A percentile compares a stretch with the other conserved stretches of the same genome.
Evolutionary conservation across 2,329 filamentous ascomycete species (phyloP).

Genomic region (Penicillium paneum): DNA sequence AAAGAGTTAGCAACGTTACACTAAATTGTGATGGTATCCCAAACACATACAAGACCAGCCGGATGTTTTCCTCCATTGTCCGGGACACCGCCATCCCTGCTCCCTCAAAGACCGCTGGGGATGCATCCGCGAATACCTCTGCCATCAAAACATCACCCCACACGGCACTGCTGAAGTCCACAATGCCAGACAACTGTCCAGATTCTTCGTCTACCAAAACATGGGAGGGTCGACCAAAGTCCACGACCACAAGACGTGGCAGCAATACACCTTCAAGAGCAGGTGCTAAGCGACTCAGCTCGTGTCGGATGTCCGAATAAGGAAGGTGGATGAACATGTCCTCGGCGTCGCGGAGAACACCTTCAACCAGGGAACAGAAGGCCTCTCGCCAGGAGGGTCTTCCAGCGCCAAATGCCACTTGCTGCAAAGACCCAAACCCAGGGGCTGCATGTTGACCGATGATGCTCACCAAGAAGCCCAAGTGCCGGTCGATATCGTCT

Average conservation of each 20-base stretch:
- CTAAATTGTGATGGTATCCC: background rate
- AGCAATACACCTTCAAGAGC: slow-evolving; percentile 51
- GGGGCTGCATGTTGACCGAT: slow-evolving; percentile 48
- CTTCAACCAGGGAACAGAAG: slow-evolving; percentile 53
- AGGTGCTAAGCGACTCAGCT: slow-evolving; percentile 44
- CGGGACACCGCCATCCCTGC: slow-evolving; percentile 29
- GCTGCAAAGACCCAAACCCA: slow-evolving; percentile 51
- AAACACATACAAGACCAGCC: slow-evolving; percentile 36
- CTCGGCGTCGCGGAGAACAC: slow-evolving; percentile 55
- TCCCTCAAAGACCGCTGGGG: slow-evolving; percentile 36
- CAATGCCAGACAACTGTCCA: slow-evolving; percentile 49
- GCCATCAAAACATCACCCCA: slow-evolving; percentile 58
- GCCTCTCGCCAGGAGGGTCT: slow-evolving; percentile 52
- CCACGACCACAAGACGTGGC: slow-evolving; percentile 51
- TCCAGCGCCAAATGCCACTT: slow-evolving; percentile 47
- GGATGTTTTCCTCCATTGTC: slow-evolving; percentile 27
- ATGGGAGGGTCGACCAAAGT: slow-evolving; percentile 49
- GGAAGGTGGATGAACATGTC: slow-evolving; percentile 58
- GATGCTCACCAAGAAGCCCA: slow-evolving; percentile 38
- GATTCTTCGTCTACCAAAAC: slow-evolving; percentile 51
- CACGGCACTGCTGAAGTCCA: slow-evolving; percentile 53
- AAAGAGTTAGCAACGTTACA: background rate
- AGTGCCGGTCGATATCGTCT: slow-evolving; percentile 33
- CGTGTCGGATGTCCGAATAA: slow-evolving; percentile 53
- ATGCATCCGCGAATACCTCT: slow-evolving; percentile 46